Conservation (phyloP, 164 flowering plant species). For the Sedum album region DNA sequence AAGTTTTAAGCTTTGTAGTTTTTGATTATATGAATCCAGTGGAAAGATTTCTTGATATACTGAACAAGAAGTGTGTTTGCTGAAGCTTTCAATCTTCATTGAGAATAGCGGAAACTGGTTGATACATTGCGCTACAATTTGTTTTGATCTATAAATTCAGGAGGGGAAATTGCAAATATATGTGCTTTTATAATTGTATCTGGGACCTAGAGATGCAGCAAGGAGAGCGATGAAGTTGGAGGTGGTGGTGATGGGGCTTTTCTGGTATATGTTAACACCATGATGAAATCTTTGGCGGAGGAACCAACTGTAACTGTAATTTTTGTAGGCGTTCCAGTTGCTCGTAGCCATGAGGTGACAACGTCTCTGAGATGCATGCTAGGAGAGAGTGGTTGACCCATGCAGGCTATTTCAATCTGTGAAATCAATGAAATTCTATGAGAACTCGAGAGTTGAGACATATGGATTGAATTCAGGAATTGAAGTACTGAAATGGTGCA, state of each 20-base stretch:
- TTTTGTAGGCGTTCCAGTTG: slow-evolving; percentile 32
- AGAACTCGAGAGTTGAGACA: background rate
- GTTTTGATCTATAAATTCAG: background rate
- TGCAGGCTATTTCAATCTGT: slow-evolving; percentile 75
- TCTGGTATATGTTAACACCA: slow-evolving; percentile 68
- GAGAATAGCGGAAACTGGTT: background rate
- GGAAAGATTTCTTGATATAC: background rate
- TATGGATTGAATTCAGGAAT: background rate
- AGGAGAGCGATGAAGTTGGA: slow-evolving; percentile 1
- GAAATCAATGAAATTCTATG: background rate
- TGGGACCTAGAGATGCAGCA: background rate
- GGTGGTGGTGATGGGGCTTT: slow-evolving; percentile 16
- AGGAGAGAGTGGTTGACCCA: slow-evolving; percentile 59
- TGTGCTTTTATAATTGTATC: background rate
- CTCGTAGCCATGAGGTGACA: slow-evolving; percentile 61
- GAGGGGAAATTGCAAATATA: background rate
- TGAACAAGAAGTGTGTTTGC: too few relatives aligned
- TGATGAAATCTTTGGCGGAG: slow-evolving; percentile 76
- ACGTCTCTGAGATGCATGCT: slow-evolving; percentile 41
- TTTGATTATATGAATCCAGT: background rate
- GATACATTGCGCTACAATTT: background rate
- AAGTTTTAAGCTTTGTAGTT: background rate
- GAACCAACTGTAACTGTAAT: slow-evolving; percentile 49
- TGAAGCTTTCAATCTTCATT: slow-evolving; percentile 3
- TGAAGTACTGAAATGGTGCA: background rate